Conservation (phyloP, 176 grass and related monocot genomes). For the Neostapfia colusana region DNA sequence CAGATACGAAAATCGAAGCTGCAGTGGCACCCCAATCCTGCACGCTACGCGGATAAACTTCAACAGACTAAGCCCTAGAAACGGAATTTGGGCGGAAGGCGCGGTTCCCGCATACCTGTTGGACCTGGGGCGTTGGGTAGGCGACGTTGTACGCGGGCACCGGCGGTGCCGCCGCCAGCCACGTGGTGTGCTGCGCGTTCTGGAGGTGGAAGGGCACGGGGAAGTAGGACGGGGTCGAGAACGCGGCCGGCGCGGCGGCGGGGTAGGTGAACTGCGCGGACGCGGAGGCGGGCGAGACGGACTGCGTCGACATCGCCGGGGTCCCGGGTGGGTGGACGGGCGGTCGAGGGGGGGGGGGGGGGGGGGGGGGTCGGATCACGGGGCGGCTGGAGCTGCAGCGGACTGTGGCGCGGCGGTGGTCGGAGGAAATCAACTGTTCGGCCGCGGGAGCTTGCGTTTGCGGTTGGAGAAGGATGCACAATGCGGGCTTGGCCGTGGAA, state of each 20-base stretch:
- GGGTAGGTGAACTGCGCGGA: conserved; percentile 48
- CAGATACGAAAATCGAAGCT: neutral
- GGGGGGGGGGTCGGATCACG: too few species aligned
- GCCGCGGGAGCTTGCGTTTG: conserved; percentile 1
- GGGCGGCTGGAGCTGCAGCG: neutral
- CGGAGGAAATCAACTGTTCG: neutral
- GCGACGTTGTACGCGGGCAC: conserved; percentile 33
- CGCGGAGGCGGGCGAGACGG: conserved; percentile 37
- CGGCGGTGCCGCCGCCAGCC: neutral
- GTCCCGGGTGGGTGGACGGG: neutral
- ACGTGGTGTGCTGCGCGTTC: conserved; percentile 35
- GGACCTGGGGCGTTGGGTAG: conserved; percentile 51
- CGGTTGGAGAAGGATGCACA: neutral
- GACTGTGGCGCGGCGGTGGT: neutral
- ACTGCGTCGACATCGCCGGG: conserved; percentile 50
- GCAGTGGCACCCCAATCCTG: neutral
- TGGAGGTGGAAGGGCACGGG: conserved; percentile 76
- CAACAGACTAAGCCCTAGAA: neutral
- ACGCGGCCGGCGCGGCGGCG: neutral
- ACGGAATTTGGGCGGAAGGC: neutral
- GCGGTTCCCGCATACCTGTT: conserved; percentile 45
- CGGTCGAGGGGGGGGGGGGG: neutral
- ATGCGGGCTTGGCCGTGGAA: neutral
- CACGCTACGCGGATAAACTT: neutral
- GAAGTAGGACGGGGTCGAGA: conserved; percentile 47